Evolutionary conservation across 768 basidiomycete species (phyloP), one percentile per base, ranked within the genome.

Genomic region (Crucibulum laeve): DNA sequence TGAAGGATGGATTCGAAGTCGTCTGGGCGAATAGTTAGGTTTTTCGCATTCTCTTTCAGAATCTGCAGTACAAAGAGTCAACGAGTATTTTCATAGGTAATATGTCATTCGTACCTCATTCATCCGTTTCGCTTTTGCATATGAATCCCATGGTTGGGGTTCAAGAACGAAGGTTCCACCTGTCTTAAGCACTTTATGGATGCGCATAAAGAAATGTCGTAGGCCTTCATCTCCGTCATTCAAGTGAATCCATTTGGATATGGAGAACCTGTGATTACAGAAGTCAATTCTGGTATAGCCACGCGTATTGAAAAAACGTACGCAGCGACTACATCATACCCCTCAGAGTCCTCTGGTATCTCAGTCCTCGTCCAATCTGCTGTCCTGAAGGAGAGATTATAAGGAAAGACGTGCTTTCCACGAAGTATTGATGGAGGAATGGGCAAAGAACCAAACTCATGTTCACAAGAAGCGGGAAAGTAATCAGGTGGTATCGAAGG

Each of bases 161-260:
- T 96, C 92, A 2, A 96, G 67, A 1, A 94, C 56, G 43, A 94
- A 84, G 1, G 60, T 68, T 3, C 89, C 89, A 0, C 79, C 83
- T 0, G 73, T 63, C n/a, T 62, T 67, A 13, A 96, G 69, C 2
- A 76, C 72, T 21, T 59, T 54, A 49, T 79, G 65, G 0, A 83
- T 77, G 32, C 80, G 77, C 2, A 57, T 63, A 54, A 95, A 94
- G 60, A 93, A 90, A 0, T 50, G 45, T 25, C 60, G 51, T n/a
- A 95, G 53, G 0, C 81, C 91, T 1, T 76, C 75, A 54, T 96
- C 92, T 7, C 87, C 85, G 8, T 71, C 69, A 50, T 92, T 83
- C 7, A 95, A 68, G 60, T 95, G 92, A 23, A 94, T 89, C 92
- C 92, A 95, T 63, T 93, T 95, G 0, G 91, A 80, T 34, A 94